These are phyloP conservation scores for Moesziomyces aphidis DNA, from an alignment of 1,284 basidiomycete species.

Conservation along the genomic window DNA sequence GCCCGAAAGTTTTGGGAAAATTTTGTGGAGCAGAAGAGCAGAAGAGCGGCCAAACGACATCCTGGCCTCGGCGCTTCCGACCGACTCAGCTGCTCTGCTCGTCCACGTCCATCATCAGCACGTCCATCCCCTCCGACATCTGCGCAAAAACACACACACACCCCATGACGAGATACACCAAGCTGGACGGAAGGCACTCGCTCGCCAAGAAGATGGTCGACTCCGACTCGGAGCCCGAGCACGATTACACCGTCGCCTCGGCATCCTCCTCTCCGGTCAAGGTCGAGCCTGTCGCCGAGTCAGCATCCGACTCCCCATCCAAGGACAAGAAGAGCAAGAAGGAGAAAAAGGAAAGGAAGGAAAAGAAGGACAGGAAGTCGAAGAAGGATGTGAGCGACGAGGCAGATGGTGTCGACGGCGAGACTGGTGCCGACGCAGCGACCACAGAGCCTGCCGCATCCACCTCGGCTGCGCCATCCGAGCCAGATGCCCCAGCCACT, in stretches of 20 bases:
- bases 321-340: conserved; percentile 31
- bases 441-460: conserved; percentile 23
- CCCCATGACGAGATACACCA: conserved; percentile 60
- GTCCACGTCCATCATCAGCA: not conserved
- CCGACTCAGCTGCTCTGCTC: not conserved
- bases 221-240: conserved; percentile 36
- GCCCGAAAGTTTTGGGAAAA: conserved; percentile 7
- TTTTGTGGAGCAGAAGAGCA: conserved; percentile 9
- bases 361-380: conserved; percentile 19
- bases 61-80: not conserved
- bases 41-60: conserved; percentile 1
- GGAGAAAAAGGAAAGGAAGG: conserved; percentile 27
- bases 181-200: conserved; percentile 50
- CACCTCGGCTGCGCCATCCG: conserved; percentile 17
- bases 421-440: not conserved
- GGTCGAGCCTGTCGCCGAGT: conserved; percentile 6
- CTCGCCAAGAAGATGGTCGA: conserved; percentile 43
- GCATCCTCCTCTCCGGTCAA: conserved; percentile 21
- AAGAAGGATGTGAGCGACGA: not conserved
- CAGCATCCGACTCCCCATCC: conserved; percentile 9
- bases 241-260: conserved; percentile 12
- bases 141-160: not conserved
- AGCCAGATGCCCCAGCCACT: not conserved
- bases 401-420: not conserved
- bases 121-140: not conserved